Conservation (phyloP, 2,329 filamentous ascomycete genomes). For the Helminthosporium solani region DNA sequence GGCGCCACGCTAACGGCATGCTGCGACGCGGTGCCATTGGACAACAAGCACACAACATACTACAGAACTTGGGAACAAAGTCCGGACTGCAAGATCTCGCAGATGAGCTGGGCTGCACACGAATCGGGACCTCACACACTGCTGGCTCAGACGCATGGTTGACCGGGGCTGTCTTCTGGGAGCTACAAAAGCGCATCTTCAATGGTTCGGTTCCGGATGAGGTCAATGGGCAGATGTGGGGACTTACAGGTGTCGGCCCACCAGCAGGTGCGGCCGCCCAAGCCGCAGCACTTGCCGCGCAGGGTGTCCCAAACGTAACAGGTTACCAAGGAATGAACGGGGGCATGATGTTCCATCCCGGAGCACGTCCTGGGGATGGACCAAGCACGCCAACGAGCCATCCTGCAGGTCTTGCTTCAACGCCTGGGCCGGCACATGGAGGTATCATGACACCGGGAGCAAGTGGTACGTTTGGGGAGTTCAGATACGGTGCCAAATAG, state of each 20-base stretch:
- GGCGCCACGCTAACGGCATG: constrained; percentile 78
- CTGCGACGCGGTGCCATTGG: constrained; percentile 52
- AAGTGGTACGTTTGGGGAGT: constrained; percentile 74
- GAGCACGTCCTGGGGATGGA: constrained; percentile 48
- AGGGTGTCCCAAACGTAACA: constrained; percentile 36
- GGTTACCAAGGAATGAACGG: constrained; percentile 40
- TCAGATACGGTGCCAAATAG: constrained; percentile 48
- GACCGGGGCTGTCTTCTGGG: constrained; percentile 93
- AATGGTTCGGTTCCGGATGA: constrained; percentile 74
- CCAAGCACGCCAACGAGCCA: constrained; percentile 70
- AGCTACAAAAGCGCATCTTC: constrained; percentile 85
- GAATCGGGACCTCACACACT: constrained; percentile 84
- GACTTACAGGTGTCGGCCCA: constrained; percentile 65
- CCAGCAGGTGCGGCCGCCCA: constrained; percentile 59
- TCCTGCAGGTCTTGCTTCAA: constrained; percentile 52
- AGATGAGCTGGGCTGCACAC: constrained; percentile 86
- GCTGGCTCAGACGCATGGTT: constrained; percentile 91
- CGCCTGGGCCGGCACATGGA: constrained; percentile 57
- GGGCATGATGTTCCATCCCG: constrained; percentile 44
- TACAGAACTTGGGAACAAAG: constrained; percentile 85
- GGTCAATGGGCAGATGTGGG: constrained; percentile 91
- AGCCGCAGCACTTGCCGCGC: constrained; percentile 45
- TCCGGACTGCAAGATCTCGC: constrained; percentile 91
- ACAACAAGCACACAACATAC: constrained; percentile 63
- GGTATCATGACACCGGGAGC: constrained; percentile 74